These are phyloP conservation scores for Dissoconium aciculare DNA, from an alignment of 2,329 filamentous ascomycete genomes.

Conservation along the genomic window DNA sequence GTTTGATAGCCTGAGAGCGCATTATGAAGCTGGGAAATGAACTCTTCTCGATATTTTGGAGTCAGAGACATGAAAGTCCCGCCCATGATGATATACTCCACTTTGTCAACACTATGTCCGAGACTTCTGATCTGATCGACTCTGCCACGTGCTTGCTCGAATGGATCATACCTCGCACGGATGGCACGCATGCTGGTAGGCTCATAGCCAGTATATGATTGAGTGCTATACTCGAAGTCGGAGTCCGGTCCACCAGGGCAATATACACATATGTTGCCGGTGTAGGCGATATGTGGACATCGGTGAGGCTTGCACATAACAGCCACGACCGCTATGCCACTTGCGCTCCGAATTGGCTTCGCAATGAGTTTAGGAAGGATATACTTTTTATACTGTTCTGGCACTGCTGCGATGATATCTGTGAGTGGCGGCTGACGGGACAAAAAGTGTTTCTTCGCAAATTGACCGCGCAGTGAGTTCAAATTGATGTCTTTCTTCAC, in stretches of 20 bases:
- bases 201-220: conserved; percentile 97
- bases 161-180: conserved; percentile 89
- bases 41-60: conserved; percentile 76
- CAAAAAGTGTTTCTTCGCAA: conserved; percentile 84
- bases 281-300: conserved; percentile 96
- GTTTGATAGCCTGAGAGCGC: conserved; percentile 93
- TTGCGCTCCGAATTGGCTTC: conserved; percentile 90
- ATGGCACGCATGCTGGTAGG: conserved; percentile 98
- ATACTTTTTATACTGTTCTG: conserved; percentile 99
- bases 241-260: conserved; percentile 95
- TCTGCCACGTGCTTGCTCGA: conserved; percentile 87
- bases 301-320: conserved; percentile 99
- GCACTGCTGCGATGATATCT: conserved; percentile 92
- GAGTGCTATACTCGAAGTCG: conserved; percentile 97
- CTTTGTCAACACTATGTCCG: conserved; percentile 95
- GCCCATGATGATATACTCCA: conserved; percentile 99
- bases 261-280: conserved; percentile 97
- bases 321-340: conserved; percentile 91
- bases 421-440: conserved; percentile 80
- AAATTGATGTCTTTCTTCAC: conserved; percentile 80
- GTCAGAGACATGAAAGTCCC: conserved; percentile 97
- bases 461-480: conserved; percentile 70
- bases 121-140: conserved; percentile 94
- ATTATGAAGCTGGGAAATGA: conserved; percentile 92
- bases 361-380: conserved; percentile 92